Evolutionary conservation across 169 alveolate genomes (phyloP), one percentile per base, ranked within the genome.

Genomic region (Babesia sp.): DNA sequence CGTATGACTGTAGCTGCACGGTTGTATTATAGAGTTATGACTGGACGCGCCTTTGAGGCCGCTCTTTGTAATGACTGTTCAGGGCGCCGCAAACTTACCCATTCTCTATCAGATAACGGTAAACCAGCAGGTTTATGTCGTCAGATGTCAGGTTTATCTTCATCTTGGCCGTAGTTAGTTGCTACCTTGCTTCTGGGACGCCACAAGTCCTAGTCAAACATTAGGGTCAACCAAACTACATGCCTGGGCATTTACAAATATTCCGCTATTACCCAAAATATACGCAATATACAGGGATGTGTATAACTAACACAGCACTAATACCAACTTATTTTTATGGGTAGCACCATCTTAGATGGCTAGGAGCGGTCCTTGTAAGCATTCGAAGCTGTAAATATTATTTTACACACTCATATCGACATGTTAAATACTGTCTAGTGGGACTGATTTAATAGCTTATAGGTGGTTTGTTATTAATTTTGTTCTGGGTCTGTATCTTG

Each of bases 31-130:
- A 9, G 14, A 7, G 3, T 59, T 22, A 0, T 16, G 26, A 22
- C 33, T 26, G 3, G 2, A 18, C 28, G 28, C 33, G 61, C 33
- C 24, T 29, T 58, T 34, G 20, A 46, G 26, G 18, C 68, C 37
- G 51, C 14, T 58, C 37, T n/a, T 24, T 3, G 24, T 45, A 12
- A 8, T 16, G 34, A 29, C 11, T 7, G 16, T 58, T 4, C 11
- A 20, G 24, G 2, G 53, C 48, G 37, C 14, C 41, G 20, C 8
- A 3, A 12, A 66, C 71, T 44, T 79, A 92, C 78, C 97, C 97
- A 67, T 92, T 92, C 82, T 93, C 97, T 31, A 93, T 79, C 76
- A 93, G 68, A 64, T 93, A 93, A 24, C 97, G 90, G 76, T 93
- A 92, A 24, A 93, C 87, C 77, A 92, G 64, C 61, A 93, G 78